phyloP scores from a whole-genome alignment of 2,329 filamentous ascomycete species.

The Diaporthe vaccinii region DNA sequence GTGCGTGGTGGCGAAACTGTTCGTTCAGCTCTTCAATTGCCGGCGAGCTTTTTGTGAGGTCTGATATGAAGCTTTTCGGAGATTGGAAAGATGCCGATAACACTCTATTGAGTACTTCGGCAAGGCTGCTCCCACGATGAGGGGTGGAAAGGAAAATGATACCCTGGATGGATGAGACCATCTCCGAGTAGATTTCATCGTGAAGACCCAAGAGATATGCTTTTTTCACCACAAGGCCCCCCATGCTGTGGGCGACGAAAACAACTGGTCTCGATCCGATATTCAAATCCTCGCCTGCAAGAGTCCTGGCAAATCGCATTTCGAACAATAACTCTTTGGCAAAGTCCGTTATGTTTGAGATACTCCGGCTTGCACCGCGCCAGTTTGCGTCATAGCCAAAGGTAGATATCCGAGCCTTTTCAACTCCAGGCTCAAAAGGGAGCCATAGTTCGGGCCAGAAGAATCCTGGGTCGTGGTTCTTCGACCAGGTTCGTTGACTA shows the following conservation, averaged over 20 bases:
- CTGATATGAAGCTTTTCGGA: not conserved
- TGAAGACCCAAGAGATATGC: constrained; percentile 43
- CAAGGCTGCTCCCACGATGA: constrained; percentile 50
- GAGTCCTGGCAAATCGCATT: not conserved
- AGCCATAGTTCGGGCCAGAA: not conserved
- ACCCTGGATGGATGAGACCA: not conserved
- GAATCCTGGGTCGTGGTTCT: not conserved
- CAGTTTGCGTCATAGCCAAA: constrained; percentile 5
- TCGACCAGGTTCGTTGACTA: not conserved
- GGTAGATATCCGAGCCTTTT: not conserved
- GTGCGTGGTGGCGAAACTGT: not conserved
- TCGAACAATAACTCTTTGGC: constrained; percentile 4
- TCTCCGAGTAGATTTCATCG: constrained; percentile 36
- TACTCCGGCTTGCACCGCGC: not conserved
- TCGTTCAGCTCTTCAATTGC: constrained; percentile 3
- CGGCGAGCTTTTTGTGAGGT: not conserved
- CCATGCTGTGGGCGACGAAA: constrained; percentile 23
- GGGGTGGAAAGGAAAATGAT: constrained; percentile 52
- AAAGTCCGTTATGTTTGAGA: not conserved
- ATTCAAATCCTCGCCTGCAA: not conserved
- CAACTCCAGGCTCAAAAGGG: not conserved
- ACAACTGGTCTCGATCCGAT: not conserved
- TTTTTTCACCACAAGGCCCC: constrained; percentile 7
- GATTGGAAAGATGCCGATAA: constrained; percentile 1
- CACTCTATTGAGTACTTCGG: constrained; percentile 49